phyloP scores from a whole-genome alignment of 2,329 filamentous ascomycete species.

The Leptographium lundbergii region DNA sequence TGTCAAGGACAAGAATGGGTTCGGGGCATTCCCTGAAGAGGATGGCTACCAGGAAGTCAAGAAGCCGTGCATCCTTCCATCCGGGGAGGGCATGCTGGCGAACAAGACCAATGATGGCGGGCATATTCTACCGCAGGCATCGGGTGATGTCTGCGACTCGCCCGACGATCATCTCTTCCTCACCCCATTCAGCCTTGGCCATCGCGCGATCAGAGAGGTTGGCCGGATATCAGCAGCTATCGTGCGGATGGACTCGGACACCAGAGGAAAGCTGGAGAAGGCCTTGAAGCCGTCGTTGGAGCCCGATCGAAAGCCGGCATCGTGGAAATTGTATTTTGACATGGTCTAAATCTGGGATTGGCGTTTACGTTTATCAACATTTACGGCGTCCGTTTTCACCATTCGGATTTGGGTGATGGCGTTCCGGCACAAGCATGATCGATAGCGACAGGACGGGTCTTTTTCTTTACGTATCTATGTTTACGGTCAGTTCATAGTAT shows the following conservation, averaged over 20 bases:
- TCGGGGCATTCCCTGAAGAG: slow-evolving; percentile 22
- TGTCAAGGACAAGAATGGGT: slow-evolving; percentile 29
- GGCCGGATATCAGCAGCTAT: slow-evolving; percentile 6
- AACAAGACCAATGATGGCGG: not conserved
- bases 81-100: not conserved
- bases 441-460: not conserved
- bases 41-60: slow-evolving; percentile 29
- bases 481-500: not conserved
- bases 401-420: not conserved
- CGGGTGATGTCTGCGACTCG: slow-evolving; percentile 22
- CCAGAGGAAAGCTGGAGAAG: slow-evolving; percentile 1
- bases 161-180: slow-evolving; percentile 39
- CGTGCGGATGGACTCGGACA: slow-evolving; percentile 1
- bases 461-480: not conserved
- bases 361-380: not conserved
- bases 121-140: not conserved
- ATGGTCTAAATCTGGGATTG: not conserved
- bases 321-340: slow-evolving; percentile 6
- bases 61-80: slow-evolving; percentile 25
- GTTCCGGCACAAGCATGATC: not conserved
- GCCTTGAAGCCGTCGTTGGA: not conserved
- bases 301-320: slow-evolving; percentile 1
- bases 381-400: not conserved
- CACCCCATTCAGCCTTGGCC: slow-evolving; percentile 33
- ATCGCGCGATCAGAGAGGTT: slow-evolving; percentile 19